Evolutionary conservation across 2,329 filamentous ascomycete species (phyloP), one percentile per base, ranked within the genome.

Genomic region (Cucurbitaria berberidis): DNA sequence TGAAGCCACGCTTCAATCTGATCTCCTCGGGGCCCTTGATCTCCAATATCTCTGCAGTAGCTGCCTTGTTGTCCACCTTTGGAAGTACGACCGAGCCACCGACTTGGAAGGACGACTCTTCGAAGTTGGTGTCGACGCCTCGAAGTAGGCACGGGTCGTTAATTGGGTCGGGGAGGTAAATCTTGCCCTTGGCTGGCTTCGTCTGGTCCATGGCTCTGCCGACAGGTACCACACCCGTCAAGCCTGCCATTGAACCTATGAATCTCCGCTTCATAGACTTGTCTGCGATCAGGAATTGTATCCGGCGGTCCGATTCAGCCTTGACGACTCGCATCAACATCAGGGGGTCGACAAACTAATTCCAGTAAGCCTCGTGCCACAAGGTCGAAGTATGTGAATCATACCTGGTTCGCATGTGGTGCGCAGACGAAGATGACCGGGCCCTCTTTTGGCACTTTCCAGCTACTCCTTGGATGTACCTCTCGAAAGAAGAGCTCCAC

Each of bases 401-500:
- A 18, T 60, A 71, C 70, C 63, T 74, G 70, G 75, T 99, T 99
- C 55, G 93, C 93, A 81, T 99, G 95, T 62, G 95, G 95, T 48
- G 93, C 95, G 39, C 93, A 95, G 63, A 99, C 95, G 69, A 99
- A 95, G 54, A 99, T 90, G 59, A 99, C 86, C 1, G 95, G 93
- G 0, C 93, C 95, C 59, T 86, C 84, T 68, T 89, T 87, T 39
- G 95, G 95, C 39, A 99, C 90, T 76, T 93, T 93, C 92, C 95
- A 99, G 59, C 93, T 91, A 63, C 92, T 92, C 61, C 95, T 86
- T 11, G 95, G 95, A 73, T 98, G 93, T 15, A 99, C 91, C 77
- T 99, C 95, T 64, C 95, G 89, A 81, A 99, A 99, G 85, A 99
- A 99, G 63, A 97, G 86, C 76, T 99, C 95, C 62, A 96, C 87